These are phyloP conservation scores for Penicillium capsulatum DNA, from an alignment of 2,329 filamentous ascomycete species.

Conservation along the genomic window DNA sequence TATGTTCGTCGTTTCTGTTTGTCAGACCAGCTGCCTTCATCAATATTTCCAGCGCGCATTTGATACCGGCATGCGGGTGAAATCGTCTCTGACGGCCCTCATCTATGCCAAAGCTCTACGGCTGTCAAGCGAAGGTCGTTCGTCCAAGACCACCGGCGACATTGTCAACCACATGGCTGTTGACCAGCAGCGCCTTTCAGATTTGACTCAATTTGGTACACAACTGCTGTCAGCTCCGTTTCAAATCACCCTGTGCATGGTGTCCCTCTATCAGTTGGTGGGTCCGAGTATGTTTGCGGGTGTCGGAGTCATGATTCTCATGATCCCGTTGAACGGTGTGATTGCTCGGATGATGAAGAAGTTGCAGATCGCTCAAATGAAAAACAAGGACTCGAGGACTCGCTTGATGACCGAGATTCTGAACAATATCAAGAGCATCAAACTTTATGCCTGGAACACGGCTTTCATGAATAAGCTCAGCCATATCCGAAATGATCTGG, in stretches of 20 bases:
- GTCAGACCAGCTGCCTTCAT: slow-evolving; percentile 86
- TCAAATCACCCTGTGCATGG: slow-evolving; percentile 92
- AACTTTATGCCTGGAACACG: slow-evolving; percentile 94
- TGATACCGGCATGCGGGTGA: slow-evolving; percentile 94
- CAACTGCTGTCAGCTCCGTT: slow-evolving; percentile 96
- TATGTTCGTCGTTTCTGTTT: slow-evolving; percentile 84
- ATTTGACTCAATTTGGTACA: slow-evolving; percentile 90
- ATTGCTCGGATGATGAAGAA: slow-evolving; percentile 92
- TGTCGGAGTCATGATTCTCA: slow-evolving; percentile 89
- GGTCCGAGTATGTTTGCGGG: slow-evolving; percentile 94
- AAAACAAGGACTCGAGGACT: slow-evolving; percentile 94
- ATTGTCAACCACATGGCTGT: slow-evolving; percentile 99
- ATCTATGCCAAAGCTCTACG: slow-evolving; percentile 90
- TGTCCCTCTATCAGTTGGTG: slow-evolving; percentile 91
- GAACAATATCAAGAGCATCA: slow-evolving; percentile 99
- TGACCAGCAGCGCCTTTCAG: slow-evolving; percentile 89
- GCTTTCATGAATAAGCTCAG: slow-evolving; percentile 98
- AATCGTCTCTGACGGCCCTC: slow-evolving; percentile 79
- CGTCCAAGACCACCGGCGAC: slow-evolving; percentile 86
- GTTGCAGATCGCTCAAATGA: slow-evolving; percentile 95
- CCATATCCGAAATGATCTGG: slow-evolving; percentile 90
- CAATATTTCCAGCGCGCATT: slow-evolving; percentile 97
- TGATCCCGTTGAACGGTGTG: slow-evolving; percentile 93
- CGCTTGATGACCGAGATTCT: slow-evolving; percentile 94
- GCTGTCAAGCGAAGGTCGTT: slow-evolving; percentile 87